Conservation (phyloP, 495 filamentous ascomycete species). For the Xylaria grammica region DNA sequence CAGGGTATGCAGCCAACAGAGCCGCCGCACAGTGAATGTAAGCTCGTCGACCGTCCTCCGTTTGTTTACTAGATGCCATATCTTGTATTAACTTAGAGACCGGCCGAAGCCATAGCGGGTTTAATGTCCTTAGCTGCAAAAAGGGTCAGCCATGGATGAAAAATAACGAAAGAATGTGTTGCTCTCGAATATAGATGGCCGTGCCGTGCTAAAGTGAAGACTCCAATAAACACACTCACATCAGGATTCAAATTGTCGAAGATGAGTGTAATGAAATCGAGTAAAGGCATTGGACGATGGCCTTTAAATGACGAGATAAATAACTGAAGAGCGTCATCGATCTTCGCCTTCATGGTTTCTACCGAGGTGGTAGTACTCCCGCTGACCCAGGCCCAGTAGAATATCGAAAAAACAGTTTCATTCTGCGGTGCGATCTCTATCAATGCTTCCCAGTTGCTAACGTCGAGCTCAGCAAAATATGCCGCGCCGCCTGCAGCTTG, state of each 20-base stretch:
- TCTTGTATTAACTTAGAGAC: conserved; percentile 46
- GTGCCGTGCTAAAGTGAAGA: background rate
- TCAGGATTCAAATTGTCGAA: conserved; percentile 47
- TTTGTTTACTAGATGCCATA: conserved; percentile 54
- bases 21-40: conserved; percentile 56
- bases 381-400: conserved; percentile 58
- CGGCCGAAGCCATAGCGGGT: conserved; percentile 51
- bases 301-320: conserved; percentile 56
- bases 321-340: conserved; percentile 48
- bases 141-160: conserved; percentile 6
- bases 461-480: conserved; percentile 42
- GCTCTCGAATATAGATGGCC: background rate
- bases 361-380: conserved; percentile 26
- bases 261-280: conserved; percentile 51
- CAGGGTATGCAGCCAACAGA: conserved; percentile 59
- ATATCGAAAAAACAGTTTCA: conserved; percentile 54
- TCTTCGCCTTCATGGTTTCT: conserved; percentile 38
- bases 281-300: conserved; percentile 56
- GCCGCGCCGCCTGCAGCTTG: conserved; percentile 48
- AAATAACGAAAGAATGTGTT: background rate
- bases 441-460: conserved; percentile 55
- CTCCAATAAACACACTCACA: conserved; percentile 34
- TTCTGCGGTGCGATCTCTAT: conserved; percentile 59
- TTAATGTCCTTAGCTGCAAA: conserved; percentile 34
- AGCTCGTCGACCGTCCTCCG: conserved; percentile 49